A percentile compares a stretch with the other conserved stretches of the same genome.
Evolutionary conservation across 345 rosid genomes (phyloP).

Genomic region (Eutrema heterophyllum): DNA sequence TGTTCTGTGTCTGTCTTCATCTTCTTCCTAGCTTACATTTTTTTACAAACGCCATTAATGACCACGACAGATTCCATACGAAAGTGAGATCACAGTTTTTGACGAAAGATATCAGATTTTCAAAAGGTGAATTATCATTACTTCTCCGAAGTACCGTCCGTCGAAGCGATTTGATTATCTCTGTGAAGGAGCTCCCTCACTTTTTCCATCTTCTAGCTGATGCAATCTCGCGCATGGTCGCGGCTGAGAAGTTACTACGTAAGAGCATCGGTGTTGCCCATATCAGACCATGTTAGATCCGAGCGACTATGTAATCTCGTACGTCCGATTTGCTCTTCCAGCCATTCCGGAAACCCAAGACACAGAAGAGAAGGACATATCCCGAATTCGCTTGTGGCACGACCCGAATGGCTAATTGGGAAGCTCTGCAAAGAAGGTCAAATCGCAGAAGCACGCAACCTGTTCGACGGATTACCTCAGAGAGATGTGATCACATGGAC

Average conservation of each 20-base stretch:
- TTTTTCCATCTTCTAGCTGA: constrained; percentile 5
- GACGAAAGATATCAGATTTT: background rate
- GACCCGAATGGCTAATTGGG: constrained; percentile 47
- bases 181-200: background rate
- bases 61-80: background rate
- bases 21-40: background rate
- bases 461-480: constrained; percentile 58
- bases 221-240: constrained; percentile 25
- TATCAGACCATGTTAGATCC: background rate
- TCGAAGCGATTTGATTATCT: background rate
- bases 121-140: background rate
- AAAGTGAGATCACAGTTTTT: background rate
- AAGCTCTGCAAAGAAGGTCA: constrained; percentile 43
- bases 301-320: background rate
- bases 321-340: constrained; percentile 10
- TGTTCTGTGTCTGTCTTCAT: too few relatives aligned
- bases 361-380: constrained; percentile 27
- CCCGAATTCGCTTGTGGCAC: constrained; percentile 30
- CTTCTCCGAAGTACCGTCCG: background rate
- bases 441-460: constrained; percentile 47
- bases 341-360: background rate
- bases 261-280: constrained; percentile 7
- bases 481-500: constrained; percentile 74
- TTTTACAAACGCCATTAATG: background rate
- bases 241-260: background rate